A percentile compares a stretch with the other conserved stretches of the same genome.
Evolutionary conservation across 202 grass and related monocot genomes (phyloP).

Genomic region (Digitaria exilis): DNA sequence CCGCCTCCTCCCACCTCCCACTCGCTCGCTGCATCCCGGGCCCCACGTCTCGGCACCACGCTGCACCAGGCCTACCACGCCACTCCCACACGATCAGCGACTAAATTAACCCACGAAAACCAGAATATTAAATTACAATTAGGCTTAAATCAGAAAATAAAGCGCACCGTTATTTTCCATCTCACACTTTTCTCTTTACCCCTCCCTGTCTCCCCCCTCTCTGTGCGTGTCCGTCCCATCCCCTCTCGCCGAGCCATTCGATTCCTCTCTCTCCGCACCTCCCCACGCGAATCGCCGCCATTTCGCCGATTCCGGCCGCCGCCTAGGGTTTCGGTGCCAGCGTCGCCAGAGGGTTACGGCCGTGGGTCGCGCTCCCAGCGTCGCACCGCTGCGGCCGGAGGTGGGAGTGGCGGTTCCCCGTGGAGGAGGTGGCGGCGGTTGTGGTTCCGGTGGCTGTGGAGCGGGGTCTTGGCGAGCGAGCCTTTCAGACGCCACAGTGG

Average conservation of each 20-base stretch:
- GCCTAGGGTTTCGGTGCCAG: constrained; percentile 48
- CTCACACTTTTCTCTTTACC: constrained; percentile 37
- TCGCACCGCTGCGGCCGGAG: neutral
- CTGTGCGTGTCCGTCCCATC: constrained; percentile 7
- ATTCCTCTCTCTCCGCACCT: constrained; percentile 39
- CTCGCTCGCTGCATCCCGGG: neutral
- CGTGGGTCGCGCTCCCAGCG: neutral
- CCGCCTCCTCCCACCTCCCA: neutral
- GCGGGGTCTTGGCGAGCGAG: constrained; percentile 4
- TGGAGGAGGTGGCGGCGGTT: neutral
- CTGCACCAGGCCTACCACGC: neutral
- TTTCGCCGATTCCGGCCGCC: constrained; percentile 53
- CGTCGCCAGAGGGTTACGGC: neutral
- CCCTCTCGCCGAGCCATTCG: constrained; percentile 43
- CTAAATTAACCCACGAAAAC: constrained; percentile 16
- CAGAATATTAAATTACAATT: constrained; percentile 3
- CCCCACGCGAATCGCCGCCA: constrained; percentile 51
- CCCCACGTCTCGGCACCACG: neutral
- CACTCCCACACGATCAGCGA: constrained; percentile 2
- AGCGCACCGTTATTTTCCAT: constrained; percentile 49
- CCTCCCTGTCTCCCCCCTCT: constrained; percentile 6
- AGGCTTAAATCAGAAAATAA: constrained; percentile 34
- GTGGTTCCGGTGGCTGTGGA: constrained; percentile 5
- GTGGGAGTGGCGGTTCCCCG: neutral
- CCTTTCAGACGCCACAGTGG: neutral